Evolutionary conservation across 2,329 filamentous ascomycete genomes (phyloP).

Genomic region (Colletotrichum sp.): DNA sequence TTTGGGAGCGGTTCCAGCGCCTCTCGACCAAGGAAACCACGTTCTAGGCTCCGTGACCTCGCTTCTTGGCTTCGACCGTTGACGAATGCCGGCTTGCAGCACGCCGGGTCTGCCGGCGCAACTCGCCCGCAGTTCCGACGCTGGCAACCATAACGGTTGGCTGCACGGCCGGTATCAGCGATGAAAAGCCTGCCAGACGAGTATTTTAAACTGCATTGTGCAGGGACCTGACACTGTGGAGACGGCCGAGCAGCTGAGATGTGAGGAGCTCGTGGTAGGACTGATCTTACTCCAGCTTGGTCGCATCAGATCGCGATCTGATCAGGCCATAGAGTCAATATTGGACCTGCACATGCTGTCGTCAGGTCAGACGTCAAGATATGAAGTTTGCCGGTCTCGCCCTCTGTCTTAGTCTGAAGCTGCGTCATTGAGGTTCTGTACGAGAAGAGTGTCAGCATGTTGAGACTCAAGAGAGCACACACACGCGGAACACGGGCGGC

Average conservation of each 20-base stretch:
- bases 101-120: conserved; percentile 18
- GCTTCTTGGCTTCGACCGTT: conserved; percentile 1
- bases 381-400: background rate
- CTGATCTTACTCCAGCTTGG: conserved; percentile 3
- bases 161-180: conserved; percentile 4
- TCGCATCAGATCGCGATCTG: conserved; percentile 15
- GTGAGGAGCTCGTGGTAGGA: conserved; percentile 3
- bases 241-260: conserved; percentile 9
- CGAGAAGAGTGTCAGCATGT: background rate
- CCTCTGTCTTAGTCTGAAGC: background rate
- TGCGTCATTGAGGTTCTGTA: background rate
- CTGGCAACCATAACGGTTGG: conserved; percentile 9
- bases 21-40: background rate
- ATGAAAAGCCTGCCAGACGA: background rate
- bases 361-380: background rate
- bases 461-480: background rate
- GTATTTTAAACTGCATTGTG: conserved; percentile 18
- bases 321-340: background rate
- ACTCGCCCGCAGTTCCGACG: conserved; percentile 20
- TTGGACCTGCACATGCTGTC: background rate
- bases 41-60: conserved; percentile 16
- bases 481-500: background rate
- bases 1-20: conserved; percentile 10
- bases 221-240: conserved; percentile 17
- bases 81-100: conserved; percentile 19